A percentile compares a stretch with the other conserved stretches of the same genome.
Conservation (phyloP, 805 yeast genomes). For the Scheffersomyces lignosus region DNA sequence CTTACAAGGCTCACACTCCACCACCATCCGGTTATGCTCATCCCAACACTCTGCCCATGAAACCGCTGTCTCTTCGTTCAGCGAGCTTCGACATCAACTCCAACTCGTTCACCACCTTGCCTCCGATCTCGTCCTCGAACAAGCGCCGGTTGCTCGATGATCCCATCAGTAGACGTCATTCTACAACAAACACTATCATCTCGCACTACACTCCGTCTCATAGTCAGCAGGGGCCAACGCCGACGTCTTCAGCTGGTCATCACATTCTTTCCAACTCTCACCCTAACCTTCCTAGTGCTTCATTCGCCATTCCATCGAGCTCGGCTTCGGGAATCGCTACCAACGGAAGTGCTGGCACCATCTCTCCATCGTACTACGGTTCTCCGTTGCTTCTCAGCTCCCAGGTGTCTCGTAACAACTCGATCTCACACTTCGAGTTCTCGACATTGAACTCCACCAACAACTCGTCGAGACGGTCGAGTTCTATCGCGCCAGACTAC, state of each 20-base stretch:
- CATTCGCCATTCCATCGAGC: constrained; percentile 1
- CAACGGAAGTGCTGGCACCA: constrained; percentile 9
- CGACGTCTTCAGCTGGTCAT: no score
- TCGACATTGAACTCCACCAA: constrained; percentile 21
- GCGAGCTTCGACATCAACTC: constrained; percentile 7
- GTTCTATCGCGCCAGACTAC: constrained; percentile 42
- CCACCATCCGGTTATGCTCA: constrained; percentile 6
- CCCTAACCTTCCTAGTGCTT: neutral
- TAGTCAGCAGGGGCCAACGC: no score
- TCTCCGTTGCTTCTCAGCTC: constrained; percentile 29
- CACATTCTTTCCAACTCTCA: neutral
- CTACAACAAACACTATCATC: constrained; percentile 9
- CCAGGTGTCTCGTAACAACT: constrained; percentile 41
- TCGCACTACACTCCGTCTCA: constrained; percentile 3
- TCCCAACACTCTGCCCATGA: constrained; percentile 1
- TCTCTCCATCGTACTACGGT: constrained; percentile 31
- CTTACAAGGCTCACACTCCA: constrained; percentile 7
- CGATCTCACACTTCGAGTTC: constrained; percentile 33
- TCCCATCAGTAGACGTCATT: constrained; percentile 13
- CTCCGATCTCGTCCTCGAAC: constrained; percentile 11
- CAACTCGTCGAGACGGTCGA: constrained; percentile 39
- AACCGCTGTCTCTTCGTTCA: constrained; percentile 2
- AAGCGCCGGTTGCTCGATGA: constrained; percentile 15
- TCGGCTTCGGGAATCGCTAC: neutral
- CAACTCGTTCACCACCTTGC: constrained; percentile 6